Evolutionary conservation across 768 basidiomycete genomes (phyloP), one percentile per base, ranked within the genome.

Genomic region (Strobilomyces echinocephalus): DNA sequence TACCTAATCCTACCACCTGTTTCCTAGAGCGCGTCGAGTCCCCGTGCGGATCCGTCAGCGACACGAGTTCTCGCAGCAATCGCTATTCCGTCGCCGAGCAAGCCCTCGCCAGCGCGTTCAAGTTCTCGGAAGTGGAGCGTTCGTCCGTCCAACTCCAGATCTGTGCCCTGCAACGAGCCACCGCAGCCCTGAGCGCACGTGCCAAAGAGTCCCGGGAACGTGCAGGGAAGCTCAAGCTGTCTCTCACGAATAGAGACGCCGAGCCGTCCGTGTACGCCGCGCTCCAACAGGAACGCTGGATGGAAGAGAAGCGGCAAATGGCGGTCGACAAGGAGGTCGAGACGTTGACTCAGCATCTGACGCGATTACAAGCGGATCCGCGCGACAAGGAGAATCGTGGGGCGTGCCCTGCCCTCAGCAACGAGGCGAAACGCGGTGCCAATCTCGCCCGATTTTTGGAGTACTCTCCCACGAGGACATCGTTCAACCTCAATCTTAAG

Each of bases 231-330:
- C 67, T 81, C 33, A 73, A 74, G 14, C 58, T 59, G 18, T 56
- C 72, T 40, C 69, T 80, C 16, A 59, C 66, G 1, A 70, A 75
- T 46, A 69, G 74, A 47, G 71, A 70, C 42, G 56, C 68, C 6
- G 74, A 79, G 8, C 75, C 76, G 1, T 61, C 54, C 7, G 57
- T 58, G 16, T 77, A 73, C 53, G 64, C 67, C 52, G 54, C 72
- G 9, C 64, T 78, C 38, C 74, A 79, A 54, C 72, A 71, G 1
- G 72, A 79, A 46, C 73, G 77, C 30, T 81, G 79, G 80, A 69
- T 75, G 66, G 76, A 77, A 54, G 81, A 83, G 58, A 73, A 72
- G 55, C 69, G 74, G 52, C 72, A 73, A 50, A 49, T 57, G 30
- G 70, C 65, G 20, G 69, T 72, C 18, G 67, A 72, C 50, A 60